Evolutionary conservation across 2,329 filamentous ascomycete species (phyloP), one percentile per base, ranked within the genome.

Genomic region (Hortaea sp.): DNA sequence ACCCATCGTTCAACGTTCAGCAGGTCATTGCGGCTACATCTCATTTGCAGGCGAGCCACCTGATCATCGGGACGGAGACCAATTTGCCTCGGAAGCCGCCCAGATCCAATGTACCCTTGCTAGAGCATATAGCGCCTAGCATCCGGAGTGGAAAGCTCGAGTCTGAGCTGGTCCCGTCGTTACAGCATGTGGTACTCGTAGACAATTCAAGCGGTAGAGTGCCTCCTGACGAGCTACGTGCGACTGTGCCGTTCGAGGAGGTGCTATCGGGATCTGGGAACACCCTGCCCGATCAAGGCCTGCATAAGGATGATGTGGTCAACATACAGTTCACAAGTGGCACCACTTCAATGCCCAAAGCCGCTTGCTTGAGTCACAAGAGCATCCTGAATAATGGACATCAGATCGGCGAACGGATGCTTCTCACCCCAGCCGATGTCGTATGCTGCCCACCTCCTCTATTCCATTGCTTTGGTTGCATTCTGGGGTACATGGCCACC

Each of bases 311-410:
- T 50, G 90, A 97, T 43, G 80, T 84, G 2, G 82, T 94, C 54
- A 97, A 95, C 62, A 95, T 97, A 53, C 90, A 97, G 65, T 97
- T 97, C 69, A 98, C 92, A 0, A 90, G 84, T 0, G 92, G 90
- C n/a, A 97, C 92, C 0, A 97, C 92, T 0, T 86, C 85, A 0
- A 74, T 78, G 59, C 90, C 61, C 2, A 97, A 97, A 68, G 92
- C 92, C 0, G 90, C 90, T 1, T 94, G 88, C 70, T 76, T 98
- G 30, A 82, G 79, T 0, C 90, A 97, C 67, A 76, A 75, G 3
- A 82, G 77, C n/a, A 90, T 97, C 53, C 74, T 98, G 50, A 98
- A 97, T 68, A 97, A 97, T 62, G 92, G 89, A 30, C 74, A 77
- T 29, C 79, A 88, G 46, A 94, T 97, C 54, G 92, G 85, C 0